Conservation (phyloP, 345 rosid species). For the Kernera saxatilis region DNA sequence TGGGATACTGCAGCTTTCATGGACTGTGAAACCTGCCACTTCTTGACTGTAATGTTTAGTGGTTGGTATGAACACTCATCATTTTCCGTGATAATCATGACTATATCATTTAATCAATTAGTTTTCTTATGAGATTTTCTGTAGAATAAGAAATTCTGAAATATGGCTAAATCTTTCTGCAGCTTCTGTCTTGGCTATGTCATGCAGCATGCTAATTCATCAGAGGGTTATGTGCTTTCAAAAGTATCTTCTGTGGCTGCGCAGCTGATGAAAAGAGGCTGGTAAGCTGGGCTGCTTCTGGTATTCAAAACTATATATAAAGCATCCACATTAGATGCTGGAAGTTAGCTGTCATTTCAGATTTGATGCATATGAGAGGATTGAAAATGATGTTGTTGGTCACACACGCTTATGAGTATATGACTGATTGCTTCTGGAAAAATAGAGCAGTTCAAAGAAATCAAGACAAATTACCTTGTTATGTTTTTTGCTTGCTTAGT, state of each 20-base stretch:
- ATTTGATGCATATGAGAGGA: constrained; percentile 7
- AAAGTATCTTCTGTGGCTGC: constrained; percentile 97
- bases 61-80: neutral
- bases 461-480: neutral
- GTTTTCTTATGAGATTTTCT: neutral
- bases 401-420: constrained; percentile 9
- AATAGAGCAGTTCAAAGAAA: neutral
- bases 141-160: neutral
- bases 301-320: neutral
- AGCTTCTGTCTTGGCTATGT: constrained; percentile 84
- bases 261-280: constrained; percentile 95
- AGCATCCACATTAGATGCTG: neutral
- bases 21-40: constrained; percentile 8
- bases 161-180: constrained; percentile 22
- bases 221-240: constrained; percentile 80
- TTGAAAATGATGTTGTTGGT: neutral
- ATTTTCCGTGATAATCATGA: neutral
- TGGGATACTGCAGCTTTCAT: neutral
- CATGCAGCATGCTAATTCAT: constrained; percentile 73
- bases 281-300: constrained; percentile 48
- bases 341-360: constrained; percentile 4
- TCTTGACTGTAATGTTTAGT: neutral
- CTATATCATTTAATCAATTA: neutral
- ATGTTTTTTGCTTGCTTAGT: neutral
- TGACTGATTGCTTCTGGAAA: constrained; percentile 8